Percentiles rank a stretch among this genome's conserved stretches.
Conservation (phyloP, 1,284 basidiomycete species). For the Trametes hirsuta region DNA sequence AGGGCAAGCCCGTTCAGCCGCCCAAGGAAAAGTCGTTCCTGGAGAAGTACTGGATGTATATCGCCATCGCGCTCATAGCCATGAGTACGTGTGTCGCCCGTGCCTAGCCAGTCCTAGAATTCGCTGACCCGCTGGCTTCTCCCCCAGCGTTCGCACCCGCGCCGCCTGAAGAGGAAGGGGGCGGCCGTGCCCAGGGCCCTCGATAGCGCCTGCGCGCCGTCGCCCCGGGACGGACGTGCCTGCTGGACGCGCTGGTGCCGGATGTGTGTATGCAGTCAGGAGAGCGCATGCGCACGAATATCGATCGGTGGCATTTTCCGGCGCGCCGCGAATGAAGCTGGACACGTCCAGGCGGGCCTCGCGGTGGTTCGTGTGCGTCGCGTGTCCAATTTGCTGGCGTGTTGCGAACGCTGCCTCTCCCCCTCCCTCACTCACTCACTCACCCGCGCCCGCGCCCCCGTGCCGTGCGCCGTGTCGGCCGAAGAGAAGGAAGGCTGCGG, state of each 20-base stretch:
- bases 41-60: slow-evolving; percentile 90
- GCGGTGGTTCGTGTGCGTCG: slow-evolving; percentile 2
- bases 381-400: slow-evolving; percentile 2
- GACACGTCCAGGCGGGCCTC: slow-evolving; percentile 11
- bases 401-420: not conserved
- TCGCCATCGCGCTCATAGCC: slow-evolving; percentile 60
- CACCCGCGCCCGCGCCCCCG: too few relatives aligned
- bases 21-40: slow-evolving; percentile 73
- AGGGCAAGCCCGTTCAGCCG: slow-evolving; percentile 66
- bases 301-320: slow-evolving; percentile 9
- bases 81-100: slow-evolving; percentile 49
- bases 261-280: not conserved
- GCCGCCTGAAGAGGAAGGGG: slow-evolving; percentile 20
- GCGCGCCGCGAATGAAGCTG: slow-evolving; percentile 12
- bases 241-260: not conserved
- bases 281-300: not conserved
- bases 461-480: not conserved
- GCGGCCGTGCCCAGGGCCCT: slow-evolving; percentile 17
- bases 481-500: not conserved
- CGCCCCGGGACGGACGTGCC: not conserved
- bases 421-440: too few relatives aligned
- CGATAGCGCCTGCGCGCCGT: slow-evolving; percentile 10
- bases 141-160: slow-evolving; percentile 19
- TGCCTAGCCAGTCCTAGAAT: not conserved
- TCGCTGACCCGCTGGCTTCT: slow-evolving; percentile 6